Evolutionary conservation across 345 rosid species (phyloP).

Genomic region (Hirschfeldia incana): DNA sequence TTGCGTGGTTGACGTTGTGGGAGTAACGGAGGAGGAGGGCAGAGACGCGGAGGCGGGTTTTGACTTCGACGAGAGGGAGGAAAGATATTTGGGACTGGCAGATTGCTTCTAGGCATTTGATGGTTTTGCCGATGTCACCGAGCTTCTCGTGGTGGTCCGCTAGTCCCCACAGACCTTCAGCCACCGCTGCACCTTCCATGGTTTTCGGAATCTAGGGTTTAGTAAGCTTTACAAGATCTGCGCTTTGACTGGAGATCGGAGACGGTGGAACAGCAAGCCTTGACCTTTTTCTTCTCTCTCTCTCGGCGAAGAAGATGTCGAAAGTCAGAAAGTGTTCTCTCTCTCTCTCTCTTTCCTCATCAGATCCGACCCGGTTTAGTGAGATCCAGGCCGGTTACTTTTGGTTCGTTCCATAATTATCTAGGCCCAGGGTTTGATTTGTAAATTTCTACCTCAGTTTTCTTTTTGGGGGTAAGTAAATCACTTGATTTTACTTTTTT

Average conservation of each 20-base stretch:
- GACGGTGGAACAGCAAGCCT: conserved; percentile 9
- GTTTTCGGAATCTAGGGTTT: not conserved
- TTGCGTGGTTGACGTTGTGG: conserved; percentile 80
- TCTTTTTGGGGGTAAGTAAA: not conserved
- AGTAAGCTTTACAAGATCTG: not conserved
- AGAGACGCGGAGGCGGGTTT: conserved; percentile 82
- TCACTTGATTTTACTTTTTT: no score
- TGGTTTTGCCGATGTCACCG: conserved; percentile 70
- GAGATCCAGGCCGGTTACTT: conserved; percentile 15
- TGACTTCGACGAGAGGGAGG: conserved; percentile 81
- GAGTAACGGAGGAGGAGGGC: conserved; percentile 79
- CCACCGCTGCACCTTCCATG: conserved; percentile 66
- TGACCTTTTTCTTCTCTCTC: conserved; percentile 18
- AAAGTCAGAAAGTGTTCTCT: not conserved
- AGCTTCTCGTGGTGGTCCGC: conserved; percentile 77
- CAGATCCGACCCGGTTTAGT: conserved; percentile 27
- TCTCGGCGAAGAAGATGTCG: conserved; percentile 17
- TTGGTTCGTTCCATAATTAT: not conserved
- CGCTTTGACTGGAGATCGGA: conserved; percentile 16
- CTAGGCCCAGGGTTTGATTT: conserved; percentile 1
- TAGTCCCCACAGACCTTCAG: conserved; percentile 92
- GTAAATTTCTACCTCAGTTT: not conserved
- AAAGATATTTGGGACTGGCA: conserved; percentile 74
- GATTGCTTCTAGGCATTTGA: conserved; percentile 90
- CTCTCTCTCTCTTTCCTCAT: not conserved